These are phyloP conservation scores for Oryza punctata DNA, from an alignment of 176 grass and related monocot species.

Conservation along the genomic window DNA sequence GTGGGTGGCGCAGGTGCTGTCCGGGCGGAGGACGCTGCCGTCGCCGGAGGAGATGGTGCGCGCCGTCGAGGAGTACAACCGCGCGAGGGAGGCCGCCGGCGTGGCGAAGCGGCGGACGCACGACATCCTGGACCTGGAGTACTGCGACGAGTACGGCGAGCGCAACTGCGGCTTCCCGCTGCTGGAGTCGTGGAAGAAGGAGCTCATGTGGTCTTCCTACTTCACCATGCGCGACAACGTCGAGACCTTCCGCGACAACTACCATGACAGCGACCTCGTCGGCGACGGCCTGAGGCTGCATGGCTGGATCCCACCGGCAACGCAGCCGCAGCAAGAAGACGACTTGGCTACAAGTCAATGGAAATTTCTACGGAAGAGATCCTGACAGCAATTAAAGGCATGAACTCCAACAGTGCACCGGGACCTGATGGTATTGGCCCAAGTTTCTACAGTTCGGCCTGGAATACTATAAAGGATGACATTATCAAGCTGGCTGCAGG, in stretches of 20 bases:
- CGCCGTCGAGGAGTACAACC: constrained; percentile 13
- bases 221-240: background rate
- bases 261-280: background rate
- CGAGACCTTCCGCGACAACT: constrained; percentile 33
- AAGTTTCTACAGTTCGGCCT: too few relatives aligned
- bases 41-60: constrained; percentile 40
- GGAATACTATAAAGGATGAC: too few relatives aligned
- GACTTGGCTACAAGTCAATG: too few relatives aligned
- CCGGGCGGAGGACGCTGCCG: constrained; percentile 27
- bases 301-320: background rate
- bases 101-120: constrained; percentile 32
- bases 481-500: too few relatives aligned
- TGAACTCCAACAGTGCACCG: too few relatives aligned
- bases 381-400: too few relatives aligned
- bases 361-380: too few relatives aligned
- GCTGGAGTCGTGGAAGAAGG: constrained; percentile 24
- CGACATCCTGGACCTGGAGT: background rate
- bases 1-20: constrained; percentile 54
- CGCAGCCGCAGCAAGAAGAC: too few relatives aligned
- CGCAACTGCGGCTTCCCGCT: constrained; percentile 26
- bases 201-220: background rate
- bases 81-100: constrained; percentile 6
- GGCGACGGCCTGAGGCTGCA: background rate
- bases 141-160: constrained; percentile 30
- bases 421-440: too few relatives aligned